phyloP scores from a whole-genome alignment of 1,284 basidiomycete genomes.

The Cutaneotrichosporon arboriforme region DNA sequence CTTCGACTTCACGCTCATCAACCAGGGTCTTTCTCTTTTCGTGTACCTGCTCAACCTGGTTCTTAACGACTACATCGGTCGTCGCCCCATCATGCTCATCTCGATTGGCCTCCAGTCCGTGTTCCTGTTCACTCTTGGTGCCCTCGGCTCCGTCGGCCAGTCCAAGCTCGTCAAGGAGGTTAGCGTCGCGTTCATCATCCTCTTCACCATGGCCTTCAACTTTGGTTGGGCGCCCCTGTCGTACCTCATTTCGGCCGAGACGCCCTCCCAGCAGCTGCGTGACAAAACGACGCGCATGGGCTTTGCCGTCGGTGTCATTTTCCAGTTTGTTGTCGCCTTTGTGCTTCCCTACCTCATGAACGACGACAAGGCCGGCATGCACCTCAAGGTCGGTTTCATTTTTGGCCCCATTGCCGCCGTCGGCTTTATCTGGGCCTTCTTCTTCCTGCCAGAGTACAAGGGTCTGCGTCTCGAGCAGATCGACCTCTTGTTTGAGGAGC shows the following conservation, averaged over 20 bases:
- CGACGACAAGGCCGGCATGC: constrained; percentile 2
- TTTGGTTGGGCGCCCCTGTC: constrained; percentile 7
- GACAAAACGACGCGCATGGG: constrained; percentile 5
- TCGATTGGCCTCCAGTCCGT: constrained; percentile 4
- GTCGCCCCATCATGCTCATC: constrained; percentile 15
- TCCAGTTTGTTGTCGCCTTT: constrained; percentile 11
- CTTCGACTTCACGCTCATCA: constrained; percentile 17
- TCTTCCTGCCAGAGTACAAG: constrained; percentile 4
- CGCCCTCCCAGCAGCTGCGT: constrained; percentile 5
- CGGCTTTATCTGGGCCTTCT: constrained; percentile 2
- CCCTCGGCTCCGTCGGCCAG: constrained; percentile 5
- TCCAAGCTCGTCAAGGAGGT: constrained; percentile 2
- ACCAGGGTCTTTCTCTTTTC: constrained; percentile 1
- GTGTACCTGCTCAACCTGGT: constrained; percentile 9
- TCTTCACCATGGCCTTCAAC: constrained; percentile 6
- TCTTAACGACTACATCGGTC: constrained; percentile 14
- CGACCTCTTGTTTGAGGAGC: constrained; percentile 8
- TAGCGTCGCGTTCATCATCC: constrained; percentile 9
- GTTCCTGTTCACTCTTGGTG: constrained; percentile 10
- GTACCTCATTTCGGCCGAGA: constrained; percentile 5
- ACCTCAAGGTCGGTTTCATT: constrained; percentile 6
- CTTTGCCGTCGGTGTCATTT: neutral
- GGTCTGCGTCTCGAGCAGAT: constrained; percentile 16
- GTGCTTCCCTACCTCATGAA: constrained; percentile 11
- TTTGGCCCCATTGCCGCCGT: neutral